A percentile compares a stretch with the other conserved stretches of the same genome.
Conservation (phyloP, 192 early-diverging fungal genomes). For the Rhizoclosmatium sp. region DNA sequence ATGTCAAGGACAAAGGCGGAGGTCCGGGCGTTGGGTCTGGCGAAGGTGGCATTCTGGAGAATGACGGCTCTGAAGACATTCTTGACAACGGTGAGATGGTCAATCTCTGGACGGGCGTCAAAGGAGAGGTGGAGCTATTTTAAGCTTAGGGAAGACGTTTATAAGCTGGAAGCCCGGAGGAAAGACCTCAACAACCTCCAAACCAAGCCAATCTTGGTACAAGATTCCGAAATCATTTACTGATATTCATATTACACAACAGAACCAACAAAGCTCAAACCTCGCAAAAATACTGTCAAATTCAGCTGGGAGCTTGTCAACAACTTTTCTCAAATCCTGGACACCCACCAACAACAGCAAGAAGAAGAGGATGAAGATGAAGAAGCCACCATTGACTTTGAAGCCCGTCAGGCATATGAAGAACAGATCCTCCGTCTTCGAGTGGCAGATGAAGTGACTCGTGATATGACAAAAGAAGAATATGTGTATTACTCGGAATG, state of each 20-base stretch:
- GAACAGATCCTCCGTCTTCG: slow-evolving; percentile 73
- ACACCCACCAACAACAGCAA: background rate
- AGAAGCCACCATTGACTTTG: slow-evolving; percentile 79
- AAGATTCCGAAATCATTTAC: background rate
- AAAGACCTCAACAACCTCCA: too few relatives aligned
- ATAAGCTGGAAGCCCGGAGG: too few relatives aligned
- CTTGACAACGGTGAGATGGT: slow-evolving; percentile 11
- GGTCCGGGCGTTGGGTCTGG: slow-evolving; percentile 63
- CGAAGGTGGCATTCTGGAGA: slow-evolving; percentile 52
- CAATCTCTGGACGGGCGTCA: background rate
- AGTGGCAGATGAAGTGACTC: slow-evolving; percentile 92
- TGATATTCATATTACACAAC: slow-evolving; percentile 24
- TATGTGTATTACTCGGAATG: slow-evolving; percentile 99
- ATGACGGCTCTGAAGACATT: slow-evolving; percentile 13
- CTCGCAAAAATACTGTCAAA: slow-evolving; percentile 77
- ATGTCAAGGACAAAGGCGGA: slow-evolving; percentile 78
- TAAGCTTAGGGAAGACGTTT: slow-evolving; percentile 10
- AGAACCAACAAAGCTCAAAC: slow-evolving; percentile 53
- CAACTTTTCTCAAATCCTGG: slow-evolving; percentile 75
- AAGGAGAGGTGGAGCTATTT: background rate
- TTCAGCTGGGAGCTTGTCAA: slow-evolving; percentile 94
- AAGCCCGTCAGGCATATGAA: slow-evolving; percentile 84
- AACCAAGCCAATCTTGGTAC: too few relatives aligned
- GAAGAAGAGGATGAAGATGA: slow-evolving; percentile 80
- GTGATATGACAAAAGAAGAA: slow-evolving; percentile 96